These are phyloP conservation scores for Xylariales sp. DNA, from an alignment of 2,329 filamentous ascomycete genomes.

Conservation along the genomic window DNA sequence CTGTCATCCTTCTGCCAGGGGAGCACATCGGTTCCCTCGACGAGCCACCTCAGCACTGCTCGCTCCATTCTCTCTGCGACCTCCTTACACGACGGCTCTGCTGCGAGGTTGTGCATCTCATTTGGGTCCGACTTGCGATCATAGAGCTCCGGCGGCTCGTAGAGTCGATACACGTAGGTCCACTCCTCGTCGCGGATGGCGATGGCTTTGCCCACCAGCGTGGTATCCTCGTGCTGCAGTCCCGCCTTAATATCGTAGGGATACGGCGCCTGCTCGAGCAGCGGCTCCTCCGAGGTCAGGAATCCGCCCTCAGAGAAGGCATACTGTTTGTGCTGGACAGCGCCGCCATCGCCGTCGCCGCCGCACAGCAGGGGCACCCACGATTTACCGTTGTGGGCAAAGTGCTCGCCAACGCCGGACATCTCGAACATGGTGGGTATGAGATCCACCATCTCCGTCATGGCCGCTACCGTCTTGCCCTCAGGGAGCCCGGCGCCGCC, in stretches of 20 bases:
- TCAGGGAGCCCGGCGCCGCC: constrained; percentile 16
- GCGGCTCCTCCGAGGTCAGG: constrained; percentile 36
- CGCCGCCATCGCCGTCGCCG: too few relatives aligned
- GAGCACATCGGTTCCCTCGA: constrained; percentile 3
- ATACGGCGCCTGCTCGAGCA: constrained; percentile 36
- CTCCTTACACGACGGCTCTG: constrained; percentile 16
- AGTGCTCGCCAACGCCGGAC: constrained; percentile 30
- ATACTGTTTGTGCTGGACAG: constrained; percentile 2
- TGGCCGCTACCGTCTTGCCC: neutral
- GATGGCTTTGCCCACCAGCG: constrained; percentile 32
- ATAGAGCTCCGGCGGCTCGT: constrained; percentile 41
- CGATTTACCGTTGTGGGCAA: constrained; percentile 34
- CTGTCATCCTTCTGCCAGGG: constrained; percentile 5
- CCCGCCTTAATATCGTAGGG: constrained; percentile 41
- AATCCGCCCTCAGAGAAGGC: constrained; percentile 38
- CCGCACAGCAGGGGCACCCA: neutral
- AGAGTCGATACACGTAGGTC: constrained; percentile 40
- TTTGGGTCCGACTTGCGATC: constrained; percentile 32
- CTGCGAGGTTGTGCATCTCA: constrained; percentile 34
- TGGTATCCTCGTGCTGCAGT: constrained; percentile 40
- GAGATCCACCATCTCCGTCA: constrained; percentile 3
- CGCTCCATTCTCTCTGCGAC: constrained; percentile 20
- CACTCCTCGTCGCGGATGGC: constrained; percentile 29
- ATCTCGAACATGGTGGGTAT: constrained; percentile 36
- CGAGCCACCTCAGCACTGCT: constrained; percentile 28